Evolutionary conservation across 345 rosid species (phyloP).

Genomic region (Clausena lansium): DNA sequence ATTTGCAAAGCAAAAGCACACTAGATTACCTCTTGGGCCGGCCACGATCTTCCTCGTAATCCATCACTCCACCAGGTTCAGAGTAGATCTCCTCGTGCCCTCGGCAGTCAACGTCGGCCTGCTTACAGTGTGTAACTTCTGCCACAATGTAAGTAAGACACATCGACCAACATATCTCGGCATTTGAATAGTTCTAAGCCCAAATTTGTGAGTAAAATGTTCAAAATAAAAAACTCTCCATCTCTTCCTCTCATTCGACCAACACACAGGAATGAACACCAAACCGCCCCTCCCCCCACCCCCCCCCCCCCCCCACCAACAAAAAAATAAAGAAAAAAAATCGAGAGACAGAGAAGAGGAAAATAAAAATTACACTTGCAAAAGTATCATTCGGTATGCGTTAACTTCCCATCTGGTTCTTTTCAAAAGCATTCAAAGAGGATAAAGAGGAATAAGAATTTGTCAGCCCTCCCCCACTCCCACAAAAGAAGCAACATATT

Average conservation of each 20-base stretch:
- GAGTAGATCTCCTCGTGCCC: constrained; percentile 88
- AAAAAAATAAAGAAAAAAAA: too few species aligned
- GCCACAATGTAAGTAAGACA: constrained; percentile 99
- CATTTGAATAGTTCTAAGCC: constrained; percentile 26
- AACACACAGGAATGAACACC: background rate
- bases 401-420: background rate
- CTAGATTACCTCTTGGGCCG: constrained; percentile 80
- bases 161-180: constrained; percentile 70
- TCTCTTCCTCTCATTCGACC: background rate
- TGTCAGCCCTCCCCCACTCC: background rate
- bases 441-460: background rate
- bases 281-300: too few species aligned
- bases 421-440: background rate
- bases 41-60: constrained; percentile 86
- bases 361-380: background rate
- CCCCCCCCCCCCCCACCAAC: background rate
- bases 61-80: constrained; percentile 99
- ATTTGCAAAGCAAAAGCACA: constrained; percentile 3
- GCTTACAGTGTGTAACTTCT: constrained; percentile 97
- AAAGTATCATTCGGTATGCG: background rate
- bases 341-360: background rate
- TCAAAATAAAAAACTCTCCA: background rate
- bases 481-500: background rate
- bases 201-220: background rate
- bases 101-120: constrained; percentile 84